Conservation (phyloP, 2,329 filamentous ascomycete species). For the Fusarium scirpi region DNA sequence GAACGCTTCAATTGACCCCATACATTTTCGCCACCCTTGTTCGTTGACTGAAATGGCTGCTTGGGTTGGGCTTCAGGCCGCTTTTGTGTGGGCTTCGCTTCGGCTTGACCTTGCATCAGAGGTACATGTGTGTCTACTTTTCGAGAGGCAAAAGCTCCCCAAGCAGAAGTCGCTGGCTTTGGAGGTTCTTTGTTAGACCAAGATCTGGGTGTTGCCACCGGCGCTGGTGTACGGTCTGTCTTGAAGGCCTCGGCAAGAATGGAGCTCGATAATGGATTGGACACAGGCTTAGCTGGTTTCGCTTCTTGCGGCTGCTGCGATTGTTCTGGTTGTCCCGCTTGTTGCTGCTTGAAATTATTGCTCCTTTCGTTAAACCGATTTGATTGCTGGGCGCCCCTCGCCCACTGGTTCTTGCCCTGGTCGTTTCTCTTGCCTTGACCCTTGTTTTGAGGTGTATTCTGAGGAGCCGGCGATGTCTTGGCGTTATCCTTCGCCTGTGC, state of each 20-base stretch:
- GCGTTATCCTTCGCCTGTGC: conserved; percentile 11
- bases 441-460: conserved; percentile 14
- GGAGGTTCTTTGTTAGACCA: conserved; percentile 38
- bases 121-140: conserved; percentile 41
- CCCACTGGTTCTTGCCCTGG: conserved; percentile 2
- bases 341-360: conserved; percentile 1
- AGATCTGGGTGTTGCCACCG: conserved; percentile 45
- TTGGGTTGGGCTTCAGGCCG: neutral
- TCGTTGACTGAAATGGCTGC: neutral
- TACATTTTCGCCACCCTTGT: conserved; percentile 12
- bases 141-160: conserved; percentile 44
- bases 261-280: conserved; percentile 43
- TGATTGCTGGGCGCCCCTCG: conserved; percentile 1
- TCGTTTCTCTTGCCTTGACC: conserved; percentile 3
- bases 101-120: neutral
- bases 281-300: neutral
- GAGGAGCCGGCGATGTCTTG: neutral
- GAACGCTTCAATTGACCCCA: conserved; percentile 46
- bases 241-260: conserved; percentile 52
- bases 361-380: conserved; percentile 2
- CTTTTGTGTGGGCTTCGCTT: neutral
- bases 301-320: conserved; percentile 9
- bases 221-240: conserved; percentile 43
- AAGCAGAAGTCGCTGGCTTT: conserved; percentile 19
- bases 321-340: neutral